Evolutionary conservation across 73 alveolate species (phyloP).

Genomic region (Paraurostyla sp.): DNA sequence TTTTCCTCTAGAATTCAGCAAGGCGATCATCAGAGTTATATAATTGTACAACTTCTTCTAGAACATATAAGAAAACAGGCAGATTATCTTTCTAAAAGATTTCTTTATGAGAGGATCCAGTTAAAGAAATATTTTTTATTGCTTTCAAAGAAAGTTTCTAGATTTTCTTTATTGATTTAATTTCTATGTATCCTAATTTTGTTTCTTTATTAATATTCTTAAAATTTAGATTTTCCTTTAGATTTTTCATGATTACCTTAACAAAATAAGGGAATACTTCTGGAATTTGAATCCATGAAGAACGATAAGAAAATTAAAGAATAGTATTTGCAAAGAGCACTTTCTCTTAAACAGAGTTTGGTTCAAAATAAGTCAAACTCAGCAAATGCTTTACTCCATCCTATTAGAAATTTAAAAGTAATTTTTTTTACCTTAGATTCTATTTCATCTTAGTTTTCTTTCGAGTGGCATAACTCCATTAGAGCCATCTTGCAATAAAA

Average conservation of each 20-base stretch:
- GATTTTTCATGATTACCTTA: constrained; percentile 36
- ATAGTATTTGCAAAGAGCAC: constrained; percentile 42
- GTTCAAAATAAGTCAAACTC: constrained; percentile 38
- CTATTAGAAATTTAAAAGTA: not conserved
- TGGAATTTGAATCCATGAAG: constrained; percentile 45
- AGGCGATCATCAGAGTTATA: not conserved
- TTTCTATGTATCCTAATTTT: not conserved
- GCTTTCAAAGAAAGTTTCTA: constrained; percentile 17
- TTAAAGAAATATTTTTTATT: constrained; percentile 19
- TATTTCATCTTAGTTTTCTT: constrained; percentile 38
- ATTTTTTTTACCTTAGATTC: not conserved
- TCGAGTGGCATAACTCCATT: constrained; percentile 50
- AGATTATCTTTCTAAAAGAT: constrained; percentile 47
- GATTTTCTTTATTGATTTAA: not conserved
- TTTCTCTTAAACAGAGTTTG: not conserved
- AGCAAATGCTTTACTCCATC: constrained; percentile 34
- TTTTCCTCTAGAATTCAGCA: constrained; percentile 18
- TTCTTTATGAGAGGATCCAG: constrained; percentile 19
- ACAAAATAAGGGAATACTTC: constrained; percentile 55
- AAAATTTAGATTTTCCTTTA: constrained; percentile 4
- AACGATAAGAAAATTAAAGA: constrained; percentile 1
- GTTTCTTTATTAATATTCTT: not conserved
- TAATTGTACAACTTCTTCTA: not conserved
- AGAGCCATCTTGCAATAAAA: constrained; percentile 31
- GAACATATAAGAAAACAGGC: not conserved